A percentile compares a stretch with the other conserved stretches of the same genome.
phyloP scores from a whole-genome alignment of 208 protist genomes.

The Wallacemonas rigidus region DNA sequence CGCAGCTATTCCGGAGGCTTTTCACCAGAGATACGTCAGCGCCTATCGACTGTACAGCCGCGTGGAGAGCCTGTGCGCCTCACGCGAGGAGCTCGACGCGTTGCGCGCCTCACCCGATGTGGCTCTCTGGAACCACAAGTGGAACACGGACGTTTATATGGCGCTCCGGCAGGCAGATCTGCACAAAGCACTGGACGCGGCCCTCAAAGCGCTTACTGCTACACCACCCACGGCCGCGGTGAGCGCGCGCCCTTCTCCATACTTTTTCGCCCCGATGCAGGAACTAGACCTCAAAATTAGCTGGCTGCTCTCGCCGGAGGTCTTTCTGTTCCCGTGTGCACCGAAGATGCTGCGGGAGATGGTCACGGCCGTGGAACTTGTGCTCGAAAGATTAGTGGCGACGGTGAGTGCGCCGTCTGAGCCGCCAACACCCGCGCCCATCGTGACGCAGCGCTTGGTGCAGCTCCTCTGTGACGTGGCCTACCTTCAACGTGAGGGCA shows the following conservation, averaged over 20 bases:
- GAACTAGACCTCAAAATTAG: slow-evolving; percentile 26
- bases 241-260: slow-evolving; percentile 5
- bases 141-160: slow-evolving; percentile 89
- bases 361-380: slow-evolving; percentile 14
- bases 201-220: neutral
- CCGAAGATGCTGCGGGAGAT: slow-evolving; percentile 42
- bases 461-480: slow-evolving; percentile 22
- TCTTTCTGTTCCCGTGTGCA: slow-evolving; percentile 46
- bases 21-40: slow-evolving; percentile 67
- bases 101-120: slow-evolving; percentile 71
- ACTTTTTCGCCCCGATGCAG: slow-evolving; percentile 29
- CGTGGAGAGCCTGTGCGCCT: slow-evolving; percentile 54
- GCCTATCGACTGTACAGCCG: slow-evolving; percentile 64
- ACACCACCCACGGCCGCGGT: neutral
- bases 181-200: slow-evolving; percentile 29
- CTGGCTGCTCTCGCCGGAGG: slow-evolving; percentile 44
- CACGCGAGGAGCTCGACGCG: slow-evolving; percentile 51
- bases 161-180: slow-evolving; percentile 65
- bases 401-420: neutral
- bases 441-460: neutral
- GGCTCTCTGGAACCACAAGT: slow-evolving; percentile 80
- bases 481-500: slow-evolving; percentile 12
- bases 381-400: slow-evolving; percentile 7
- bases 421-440: neutral
- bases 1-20: slow-evolving; percentile 70